These are phyloP conservation scores for Yamadazyma atmosphaerica DNA, from an alignment of 1,139 yeast species.

Conservation along the genomic window DNA sequence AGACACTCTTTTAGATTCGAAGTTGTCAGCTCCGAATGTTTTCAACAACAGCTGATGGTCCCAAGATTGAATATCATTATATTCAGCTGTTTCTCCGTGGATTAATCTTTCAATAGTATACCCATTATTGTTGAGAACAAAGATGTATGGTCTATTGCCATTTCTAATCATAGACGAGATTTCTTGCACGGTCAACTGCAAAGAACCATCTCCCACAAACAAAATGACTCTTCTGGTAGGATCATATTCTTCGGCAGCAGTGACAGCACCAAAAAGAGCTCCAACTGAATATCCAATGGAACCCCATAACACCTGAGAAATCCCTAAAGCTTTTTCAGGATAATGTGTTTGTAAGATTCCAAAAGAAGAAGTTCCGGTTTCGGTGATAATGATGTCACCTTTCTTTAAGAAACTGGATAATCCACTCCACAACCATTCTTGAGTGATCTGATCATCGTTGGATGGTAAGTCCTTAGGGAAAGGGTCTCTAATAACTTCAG, in stretches of 20 bases:
- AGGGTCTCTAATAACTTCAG: conserved; percentile 17
- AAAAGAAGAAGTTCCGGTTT: conserved; percentile 45
- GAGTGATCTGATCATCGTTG: conserved; percentile 22
- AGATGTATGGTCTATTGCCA: conserved; percentile 32
- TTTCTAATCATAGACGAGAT: conserved; percentile 39
- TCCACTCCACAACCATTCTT: conserved; percentile 38
- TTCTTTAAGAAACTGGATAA: conserved; percentile 33
- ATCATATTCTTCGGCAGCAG: conserved; percentile 42
- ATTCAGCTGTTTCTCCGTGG: conserved; percentile 35
- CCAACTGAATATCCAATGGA: conserved; percentile 89
- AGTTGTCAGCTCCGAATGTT: conserved; percentile 30
- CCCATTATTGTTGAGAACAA: conserved; percentile 41
- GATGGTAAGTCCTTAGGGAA: conserved; percentile 12
- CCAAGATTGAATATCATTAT: conserved; percentile 44
- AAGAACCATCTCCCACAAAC: conserved; percentile 44
- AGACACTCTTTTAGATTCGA: conserved; percentile 25
- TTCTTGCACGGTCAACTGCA: conserved; percentile 45
- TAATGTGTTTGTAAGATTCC: conserved; percentile 40
- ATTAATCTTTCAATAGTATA: conserved; percentile 42
- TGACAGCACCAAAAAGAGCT: conserved; percentile 78
- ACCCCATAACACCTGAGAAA: conserved; percentile 63
- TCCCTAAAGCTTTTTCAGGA: conserved; percentile 37
- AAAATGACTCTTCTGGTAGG: conserved; percentile 34
- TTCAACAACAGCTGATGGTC: conserved; percentile 32
- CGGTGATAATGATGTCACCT: conserved; percentile 38